Evolutionary conservation across 129 eudicot genomes (phyloP).

Genomic region (Kitagawia praeruptora): DNA sequence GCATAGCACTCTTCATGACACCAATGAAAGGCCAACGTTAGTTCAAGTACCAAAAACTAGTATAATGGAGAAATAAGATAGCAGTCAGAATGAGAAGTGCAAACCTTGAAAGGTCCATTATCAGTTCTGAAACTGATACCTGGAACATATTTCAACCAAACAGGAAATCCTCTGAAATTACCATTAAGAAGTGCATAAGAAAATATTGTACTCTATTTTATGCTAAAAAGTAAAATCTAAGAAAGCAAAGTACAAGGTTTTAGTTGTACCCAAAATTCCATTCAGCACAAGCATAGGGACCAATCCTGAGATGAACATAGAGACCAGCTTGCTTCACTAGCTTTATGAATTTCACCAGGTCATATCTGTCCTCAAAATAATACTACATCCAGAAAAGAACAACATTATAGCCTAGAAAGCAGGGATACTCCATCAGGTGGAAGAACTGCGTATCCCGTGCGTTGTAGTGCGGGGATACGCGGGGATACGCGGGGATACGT

Average conservation of each 20-base stretch:
- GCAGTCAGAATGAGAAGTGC: neutral
- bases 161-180: slow-evolving; percentile 54
- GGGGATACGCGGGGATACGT: too few relatives aligned
- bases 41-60: neutral
- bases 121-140: slow-evolving; percentile 61
- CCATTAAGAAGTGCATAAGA: neutral
- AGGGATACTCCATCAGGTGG: too few relatives aligned
- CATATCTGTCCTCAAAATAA: slow-evolving; percentile 84
- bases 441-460: too few relatives aligned
- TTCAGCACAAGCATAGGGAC: slow-evolving; percentile 99
- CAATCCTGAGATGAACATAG: slow-evolving; percentile 87
- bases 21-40: neutral
- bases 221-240: neutral
- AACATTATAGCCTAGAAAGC: neutral
- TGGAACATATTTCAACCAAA: slow-evolving; percentile 60
- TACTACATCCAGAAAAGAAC: slow-evolving; percentile 1
- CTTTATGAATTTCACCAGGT: slow-evolving; percentile 90
- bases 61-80: neutral
- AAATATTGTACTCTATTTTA: neutral
- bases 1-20: slow-evolving; percentile 43
- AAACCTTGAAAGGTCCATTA: slow-evolving; percentile 56
- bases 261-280: slow-evolving; percentile 96
- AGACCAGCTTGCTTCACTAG: slow-evolving; percentile 89
- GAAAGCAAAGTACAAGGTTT: neutral
- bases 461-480: too few relatives aligned